Evolutionary conservation across 176 grass and related monocot genomes (phyloP).

Genomic region (Zoysia pacifica): DNA sequence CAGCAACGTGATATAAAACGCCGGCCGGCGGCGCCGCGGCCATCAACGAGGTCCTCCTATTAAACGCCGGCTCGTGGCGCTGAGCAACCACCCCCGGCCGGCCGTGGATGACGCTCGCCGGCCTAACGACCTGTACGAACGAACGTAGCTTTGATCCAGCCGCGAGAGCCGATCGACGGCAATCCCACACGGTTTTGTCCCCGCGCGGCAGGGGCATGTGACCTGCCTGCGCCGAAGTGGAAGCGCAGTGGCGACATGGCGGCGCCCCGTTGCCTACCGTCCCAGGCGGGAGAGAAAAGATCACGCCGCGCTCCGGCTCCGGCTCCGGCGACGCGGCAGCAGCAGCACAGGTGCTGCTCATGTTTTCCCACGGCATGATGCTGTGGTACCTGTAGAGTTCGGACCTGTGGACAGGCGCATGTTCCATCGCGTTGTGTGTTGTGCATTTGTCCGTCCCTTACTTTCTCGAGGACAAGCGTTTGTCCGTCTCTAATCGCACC

Average conservation of each 20-base stretch:
- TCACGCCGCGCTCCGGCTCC: not conserved
- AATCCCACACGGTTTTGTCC: not conserved
- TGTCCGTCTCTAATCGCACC: not conserved
- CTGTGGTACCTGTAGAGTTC: not conserved
- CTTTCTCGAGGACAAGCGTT: constrained; percentile 7
- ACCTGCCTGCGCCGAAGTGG: constrained; percentile 13
- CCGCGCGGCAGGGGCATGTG: constrained; percentile 25
- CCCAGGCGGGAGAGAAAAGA: not conserved
- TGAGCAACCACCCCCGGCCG: not conserved
- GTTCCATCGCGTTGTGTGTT: constrained; percentile 22
- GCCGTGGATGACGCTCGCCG: not conserved
- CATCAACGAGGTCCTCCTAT: not conserved
- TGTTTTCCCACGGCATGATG: not conserved
- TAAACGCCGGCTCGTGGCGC: not conserved
- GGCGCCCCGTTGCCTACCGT: not conserved
- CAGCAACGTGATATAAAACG: not conserved
- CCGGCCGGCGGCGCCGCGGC: not conserved
- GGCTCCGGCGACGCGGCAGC: not conserved
- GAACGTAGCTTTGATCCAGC: not conserved
- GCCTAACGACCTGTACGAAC: not conserved
- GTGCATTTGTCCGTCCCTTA: not conserved
- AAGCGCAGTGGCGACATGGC: not conserved
- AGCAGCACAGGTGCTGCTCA: constrained; percentile 11
- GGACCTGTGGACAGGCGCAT: constrained; percentile 23
- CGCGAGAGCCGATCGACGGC: not conserved